Evolutionary conservation across 106 monocot species (phyloP).

Genomic region (Apostasia ramifera): DNA sequence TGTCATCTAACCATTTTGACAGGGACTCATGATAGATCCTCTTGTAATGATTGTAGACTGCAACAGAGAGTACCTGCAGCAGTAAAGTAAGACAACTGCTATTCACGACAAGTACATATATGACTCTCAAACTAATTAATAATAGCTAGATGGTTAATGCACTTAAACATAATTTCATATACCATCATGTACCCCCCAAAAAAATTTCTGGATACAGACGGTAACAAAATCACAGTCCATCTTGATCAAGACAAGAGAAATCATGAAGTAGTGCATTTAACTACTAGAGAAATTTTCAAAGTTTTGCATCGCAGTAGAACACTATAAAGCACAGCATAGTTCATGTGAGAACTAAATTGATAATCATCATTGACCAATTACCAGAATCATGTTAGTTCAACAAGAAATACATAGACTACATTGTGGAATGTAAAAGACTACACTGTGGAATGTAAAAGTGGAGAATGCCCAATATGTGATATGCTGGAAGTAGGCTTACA

Average conservation of each 20-base stretch:
- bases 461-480: no score
- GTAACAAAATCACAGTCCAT: no score
- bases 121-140: background rate
- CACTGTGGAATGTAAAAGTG: no score
- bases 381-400: no score
- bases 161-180: background rate
- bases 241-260: background rate
- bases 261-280: background rate
- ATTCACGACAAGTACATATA: background rate
- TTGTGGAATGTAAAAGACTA: no score
- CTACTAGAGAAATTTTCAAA: no score
- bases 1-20: conserved; percentile 34
- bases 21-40: conserved; percentile 54
- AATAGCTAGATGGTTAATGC: background rate
- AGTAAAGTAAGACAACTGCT: background rate
- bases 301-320: background rate
- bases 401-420: no score
- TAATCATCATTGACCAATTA: no score
- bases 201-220: no score
- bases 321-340: background rate
- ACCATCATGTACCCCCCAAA: background rate
- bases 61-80: conserved; percentile 65
- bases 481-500: no score
- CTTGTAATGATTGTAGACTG: conserved; percentile 88
- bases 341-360: background rate